Base-by-base conservation (phyloP, 805 yeast species). In the Starmerella sp. region DNA sequence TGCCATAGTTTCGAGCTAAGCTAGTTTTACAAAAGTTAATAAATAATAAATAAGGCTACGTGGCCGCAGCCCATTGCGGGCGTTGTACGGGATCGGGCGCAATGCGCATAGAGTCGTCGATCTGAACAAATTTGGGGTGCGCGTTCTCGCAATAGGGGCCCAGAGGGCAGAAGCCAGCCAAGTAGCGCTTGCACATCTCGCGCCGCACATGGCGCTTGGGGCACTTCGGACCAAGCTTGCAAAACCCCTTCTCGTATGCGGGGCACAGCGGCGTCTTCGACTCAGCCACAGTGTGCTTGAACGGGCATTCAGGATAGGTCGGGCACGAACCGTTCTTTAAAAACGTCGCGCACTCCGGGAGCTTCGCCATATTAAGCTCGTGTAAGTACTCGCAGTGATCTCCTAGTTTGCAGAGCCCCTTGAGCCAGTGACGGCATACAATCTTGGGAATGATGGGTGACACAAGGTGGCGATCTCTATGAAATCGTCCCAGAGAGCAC, bases 371-470 rank as follows among this genome's bases (percentile, higher is more conserved):
- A 66, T 93, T 91, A 66, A 90, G 90, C 67, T 93, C 99, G 70
- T 93, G 99, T 46, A 93, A 71, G 65, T 87, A 93, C 73, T 93
- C 99, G 70, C 99, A 93, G 61, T 86, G 87, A 62, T 89, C 95
- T 51, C 95, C 95, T 74, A 91, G 91, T 71, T 93, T 93, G 71
- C 99, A 93, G 37, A 93, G 77, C 0, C 99, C 99, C 61, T 97
- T 79, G 37, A 93, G 78, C 99, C 98, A 93, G 73, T 93, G 97
- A 75, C 93, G 91, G 69, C 98, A 93, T 5, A 93, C 98, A 53
- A 93, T 87, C 63, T 84, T 83, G 67, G 83, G 83, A 52, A 77
- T 74, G 65, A 79, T 81, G 48, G 77, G 77, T 52, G 79, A 81
- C 51, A 80, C 78, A 36, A 83, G 83, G 70, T 91, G 97, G 65